Evolutionary conservation across 768 basidiomycete genomes (phyloP), one percentile per base, ranked within the genome.

Genomic region (Sutorius australiensis): DNA sequence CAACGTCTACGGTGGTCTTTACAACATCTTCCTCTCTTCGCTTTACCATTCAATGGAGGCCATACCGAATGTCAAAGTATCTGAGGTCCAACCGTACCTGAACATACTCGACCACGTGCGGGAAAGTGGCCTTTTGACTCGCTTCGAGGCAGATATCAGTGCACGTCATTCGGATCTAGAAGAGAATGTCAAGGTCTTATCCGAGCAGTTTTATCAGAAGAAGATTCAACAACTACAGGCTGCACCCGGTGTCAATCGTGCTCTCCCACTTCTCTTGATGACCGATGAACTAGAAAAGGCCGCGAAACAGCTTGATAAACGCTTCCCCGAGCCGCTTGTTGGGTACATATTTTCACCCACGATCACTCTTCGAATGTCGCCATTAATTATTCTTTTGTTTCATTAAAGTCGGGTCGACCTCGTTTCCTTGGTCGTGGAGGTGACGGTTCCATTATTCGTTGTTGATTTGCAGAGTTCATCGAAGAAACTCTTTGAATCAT

Each of bases 231-330:
- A 86, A 60, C 74, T 89, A 60, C 81, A 82, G 58, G 71, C 80
- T 3, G 73, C 82, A 6, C 87, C 88, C 5, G 90, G 89, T 1
- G 86, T 88, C 12, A 92, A 93, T 61, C 77, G 86, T 38, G 90
- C 92, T 0, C 72, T 92, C 33, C 92, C 92, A 1, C 72, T 95
- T 34, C 71, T 95, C 28, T 69, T 89, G 28, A 83, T 95, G 81
- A 91, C 90, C 5, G 87, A 89, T 43, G 95, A 95, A 72, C 72
- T 97, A 2, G 92, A 95, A 76, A 95, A 92, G 67, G 73, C 77
- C 34, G 83, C 89, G 16, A 94, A 95, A 69, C 72, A 78, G 24
- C 76, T 95, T 32, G 89, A 94, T 68, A 92, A 93, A 68, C 82
- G 87, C 53, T 99, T 95, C 72, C 82, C 86, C 0, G 83, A 89